Evolutionary conservation across 2,329 filamentous ascomycete genomes (phyloP), one percentile per base, ranked within the genome.

Genomic region (Didymella pinodella): DNA sequence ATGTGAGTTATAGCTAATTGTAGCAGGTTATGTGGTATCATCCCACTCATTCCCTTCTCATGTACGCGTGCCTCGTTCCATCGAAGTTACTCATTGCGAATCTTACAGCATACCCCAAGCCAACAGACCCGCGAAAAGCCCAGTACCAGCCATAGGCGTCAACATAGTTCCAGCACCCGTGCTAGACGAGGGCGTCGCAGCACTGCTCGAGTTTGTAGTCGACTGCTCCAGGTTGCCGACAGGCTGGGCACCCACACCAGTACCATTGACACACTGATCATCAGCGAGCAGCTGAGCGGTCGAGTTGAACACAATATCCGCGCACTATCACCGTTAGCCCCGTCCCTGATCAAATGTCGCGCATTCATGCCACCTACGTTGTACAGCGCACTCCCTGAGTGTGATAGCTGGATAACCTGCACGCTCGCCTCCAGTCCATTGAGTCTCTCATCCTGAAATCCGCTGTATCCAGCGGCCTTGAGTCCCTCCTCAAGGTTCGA

Each of bases 361-460:
- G n/a, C 3, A 14, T 11, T 6, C 2, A 12, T n/a, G 18, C 25
- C 47, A 69, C 72, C 57, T 53, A 79, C 77, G 43, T 79, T 83
- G 56, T 81, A 83, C 22, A 83, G 63, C 8, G 77, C 74, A 50
- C 72, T 76, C 1, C 81, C 81, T 1, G 67, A 70, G 22, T 75
- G 68, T 0, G 70, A 66, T 38, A 82, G 69, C 60, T 82, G 80
- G 34, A 83, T 76, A 32, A 83, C 73, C 67, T 83, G 81, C 26
- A 83, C 64, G 38, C 66, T 78, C 1, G 77, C 81, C 53, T 80
- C 76, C 32, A 71, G 61, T 1, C 80, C 81, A 18, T 79, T 77
- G 6, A 73, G 48, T 7, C 62, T 43, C 38, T 65, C 44, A 22
- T 68, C 65, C 14, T 59, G 57, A 12, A 64, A 28, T 3, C 66